phyloP scores from a whole-genome alignment of 208 protist genomes.

The Leishmania tarentolae region DNA sequence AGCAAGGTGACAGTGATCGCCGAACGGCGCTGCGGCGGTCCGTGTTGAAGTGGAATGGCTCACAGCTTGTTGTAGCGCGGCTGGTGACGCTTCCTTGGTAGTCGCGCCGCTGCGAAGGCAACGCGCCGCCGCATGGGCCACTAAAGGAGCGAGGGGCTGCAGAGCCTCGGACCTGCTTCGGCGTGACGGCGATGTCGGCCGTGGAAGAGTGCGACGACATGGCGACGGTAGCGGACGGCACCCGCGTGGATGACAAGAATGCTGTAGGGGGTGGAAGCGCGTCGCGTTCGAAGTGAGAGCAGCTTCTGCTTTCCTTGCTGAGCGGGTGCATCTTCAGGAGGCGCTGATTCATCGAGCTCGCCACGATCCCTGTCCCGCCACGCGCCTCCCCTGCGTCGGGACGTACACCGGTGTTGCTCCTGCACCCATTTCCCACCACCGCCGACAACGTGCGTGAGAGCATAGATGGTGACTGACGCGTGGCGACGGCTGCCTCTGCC shows the following conservation, averaged over 20 bases:
- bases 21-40: conserved; percentile 20
- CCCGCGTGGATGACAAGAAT: neutral
- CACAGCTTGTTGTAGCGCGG: conserved; percentile 5
- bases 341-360: neutral
- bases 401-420: neutral
- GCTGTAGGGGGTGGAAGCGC: neutral
- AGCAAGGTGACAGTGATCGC: conserved; percentile 14
- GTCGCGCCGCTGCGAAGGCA: neutral
- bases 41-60: conserved; percentile 25
- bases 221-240: neutral
- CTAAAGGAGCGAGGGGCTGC: neutral
- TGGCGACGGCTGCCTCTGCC: neutral
- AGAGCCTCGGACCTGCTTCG: neutral
- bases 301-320: neutral
- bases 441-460: neutral
- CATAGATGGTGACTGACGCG: neutral
- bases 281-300: neutral
- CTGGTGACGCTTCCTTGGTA: conserved; percentile 3
- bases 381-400: neutral
- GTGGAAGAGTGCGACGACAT: neutral
- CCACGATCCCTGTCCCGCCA: too few relatives aligned
- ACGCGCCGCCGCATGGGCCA: neutral
- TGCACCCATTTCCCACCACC: neutral
- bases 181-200: neutral
- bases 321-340: neutral